Evolutionary conservation across 1,139 yeast genomes (phyloP), one percentile per base, ranked within the genome.

Genomic region (Candida gigantensis): DNA sequence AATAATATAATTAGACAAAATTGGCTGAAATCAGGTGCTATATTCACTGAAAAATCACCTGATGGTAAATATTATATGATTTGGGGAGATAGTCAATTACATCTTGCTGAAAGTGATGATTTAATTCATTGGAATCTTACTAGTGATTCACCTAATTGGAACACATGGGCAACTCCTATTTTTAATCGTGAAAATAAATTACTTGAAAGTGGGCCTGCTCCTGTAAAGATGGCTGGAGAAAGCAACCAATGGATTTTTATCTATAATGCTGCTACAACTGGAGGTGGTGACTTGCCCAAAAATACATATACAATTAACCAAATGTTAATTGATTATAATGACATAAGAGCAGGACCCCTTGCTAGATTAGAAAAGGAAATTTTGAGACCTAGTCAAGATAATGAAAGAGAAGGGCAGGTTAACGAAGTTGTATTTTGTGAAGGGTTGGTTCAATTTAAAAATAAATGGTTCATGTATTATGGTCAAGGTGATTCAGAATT

Each of bases 21-120:
- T 16, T 69, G 75, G 75, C 69, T 64, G 68, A 70, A 70, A 44
- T 62, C 69, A 4, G 75, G 74, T 1, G 74, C 74, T 2, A 50
- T 70, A 0, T 67, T 70, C 46, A 60, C 59, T n/a, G 68, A 68
- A 34, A 52, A 41, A 30, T 51, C 53, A 34, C 35, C 30, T 6
- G 68, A 66, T 43, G 72, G 71, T 5, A 56, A 58, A 31, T 69
- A 65, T 46, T 67, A 67, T 43, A 70, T 70, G 75, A 57, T 70
- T 24, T 70, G 72, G 70, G 75, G 75, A 8, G 75, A 70, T 45
- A 57, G 63, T 13, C 60, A 62, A 17, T 57, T 69, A 39, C 62
- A 66, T 42, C 57, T 69, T 44, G 74, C 74, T 3, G 56, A 51
- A 21, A 60, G 68, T 5, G 45, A 43, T 13, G 74, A 69, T 42